A percentile compares a stretch with the other conserved stretches of the same genome.
Conservation (phyloP, 2,329 filamentous ascomycete species). For the Botryotinia globosa region DNA sequence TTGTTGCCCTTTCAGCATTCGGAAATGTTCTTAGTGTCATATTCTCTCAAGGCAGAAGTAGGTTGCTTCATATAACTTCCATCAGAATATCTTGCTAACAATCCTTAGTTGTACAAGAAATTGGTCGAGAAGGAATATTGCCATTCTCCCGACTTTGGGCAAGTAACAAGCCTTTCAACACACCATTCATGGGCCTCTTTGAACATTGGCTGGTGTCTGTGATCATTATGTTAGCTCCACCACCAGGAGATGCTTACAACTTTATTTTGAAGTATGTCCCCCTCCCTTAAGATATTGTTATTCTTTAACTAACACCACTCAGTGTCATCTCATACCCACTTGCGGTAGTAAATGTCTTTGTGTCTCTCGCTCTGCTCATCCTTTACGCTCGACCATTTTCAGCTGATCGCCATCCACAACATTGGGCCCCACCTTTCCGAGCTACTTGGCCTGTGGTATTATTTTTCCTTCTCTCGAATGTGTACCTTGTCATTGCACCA, state of each 20-base stretch:
- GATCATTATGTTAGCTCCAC: constrained; percentile 64
- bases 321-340: constrained; percentile 64
- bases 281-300: constrained; percentile 1
- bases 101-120: constrained; percentile 56
- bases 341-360: constrained; percentile 55
- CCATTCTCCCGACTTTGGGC: constrained; percentile 62
- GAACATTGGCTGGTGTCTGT: constrained; percentile 63
- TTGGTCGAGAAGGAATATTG: constrained; percentile 64
- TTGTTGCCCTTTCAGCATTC: constrained; percentile 65
- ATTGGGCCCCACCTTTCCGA: constrained; percentile 54
- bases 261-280: constrained; percentile 54
- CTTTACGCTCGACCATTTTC: constrained; percentile 50
- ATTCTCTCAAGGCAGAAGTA: constrained; percentile 61
- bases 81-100: background rate
- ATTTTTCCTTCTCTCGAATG: constrained; percentile 60
- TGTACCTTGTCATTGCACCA: constrained; percentile 59
- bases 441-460: constrained; percentile 53
- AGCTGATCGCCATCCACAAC: constrained; percentile 48
- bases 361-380: constrained; percentile 52
- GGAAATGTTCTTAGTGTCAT: constrained; percentile 67
- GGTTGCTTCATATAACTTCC: background rate
- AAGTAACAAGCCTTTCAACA: constrained; percentile 62
- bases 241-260: constrained; percentile 65
- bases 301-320: background rate
- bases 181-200: constrained; percentile 58